These are phyloP conservation scores for Aspergillus awamori DNA, from an alignment of 2,329 filamentous ascomycete species.

Conservation along the genomic window DNA sequence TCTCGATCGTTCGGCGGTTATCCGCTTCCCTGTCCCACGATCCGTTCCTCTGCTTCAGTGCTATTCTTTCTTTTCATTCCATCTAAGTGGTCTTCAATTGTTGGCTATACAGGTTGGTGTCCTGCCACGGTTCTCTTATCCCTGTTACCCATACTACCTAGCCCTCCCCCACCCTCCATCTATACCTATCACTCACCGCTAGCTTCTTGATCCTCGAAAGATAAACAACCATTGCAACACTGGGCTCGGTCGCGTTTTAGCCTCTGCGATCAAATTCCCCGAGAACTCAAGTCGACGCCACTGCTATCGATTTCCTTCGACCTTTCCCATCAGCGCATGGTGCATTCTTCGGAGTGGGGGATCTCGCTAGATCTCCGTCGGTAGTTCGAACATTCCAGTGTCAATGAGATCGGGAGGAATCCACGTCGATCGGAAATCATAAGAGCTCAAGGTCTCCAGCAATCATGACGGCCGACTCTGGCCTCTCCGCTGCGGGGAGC, in stretches of 20 bases:
- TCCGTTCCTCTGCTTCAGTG: constrained; percentile 2
- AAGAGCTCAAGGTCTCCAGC: constrained; percentile 3
- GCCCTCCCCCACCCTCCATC: constrained; percentile 11
- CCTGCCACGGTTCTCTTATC: not conserved
- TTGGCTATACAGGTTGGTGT: not conserved
- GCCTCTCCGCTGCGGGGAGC: constrained; percentile 60
- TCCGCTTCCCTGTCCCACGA: constrained; percentile 2
- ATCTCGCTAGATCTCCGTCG: constrained; percentile 49
- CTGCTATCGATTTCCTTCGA: constrained; percentile 13
- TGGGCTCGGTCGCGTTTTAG: not conserved
- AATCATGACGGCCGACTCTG: constrained; percentile 38
- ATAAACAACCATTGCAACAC: not conserved
- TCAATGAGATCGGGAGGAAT: constrained; percentile 25
- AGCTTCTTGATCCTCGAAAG: constrained; percentile 14
- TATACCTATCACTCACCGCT: constrained; percentile 14
- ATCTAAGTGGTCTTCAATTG: not conserved
- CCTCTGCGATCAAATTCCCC: not conserved
- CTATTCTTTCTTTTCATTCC: not conserved
- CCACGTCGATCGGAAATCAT: constrained; percentile 2
- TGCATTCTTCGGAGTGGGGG: constrained; percentile 47
- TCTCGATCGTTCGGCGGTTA: constrained; percentile 15
- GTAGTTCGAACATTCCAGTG: constrained; percentile 44
- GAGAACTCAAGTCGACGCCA: not conserved
- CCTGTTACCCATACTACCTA: not conserved
- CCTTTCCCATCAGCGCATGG: constrained; percentile 40